A percentile compares a stretch with the other conserved stretches of the same genome.
Evolutionary conservation across 257 asterid species (phyloP).

Genomic region (Nicotiana undulata): DNA sequence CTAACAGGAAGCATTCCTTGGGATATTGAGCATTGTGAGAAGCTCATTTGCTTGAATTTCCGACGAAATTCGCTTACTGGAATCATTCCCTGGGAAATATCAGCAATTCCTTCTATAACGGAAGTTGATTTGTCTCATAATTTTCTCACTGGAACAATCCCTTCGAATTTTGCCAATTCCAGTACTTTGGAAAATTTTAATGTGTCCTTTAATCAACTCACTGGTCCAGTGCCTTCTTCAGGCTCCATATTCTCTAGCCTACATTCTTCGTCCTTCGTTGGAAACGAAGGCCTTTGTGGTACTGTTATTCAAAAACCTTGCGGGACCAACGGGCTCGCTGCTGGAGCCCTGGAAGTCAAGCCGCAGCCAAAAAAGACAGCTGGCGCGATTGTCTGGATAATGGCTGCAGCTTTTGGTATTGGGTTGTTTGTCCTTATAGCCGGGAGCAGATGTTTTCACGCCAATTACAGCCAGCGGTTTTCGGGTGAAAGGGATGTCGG

Average conservation of each 20-base stretch:
- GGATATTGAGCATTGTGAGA: slow-evolving; percentile 78
- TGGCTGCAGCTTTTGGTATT: slow-evolving; percentile 68
- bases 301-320: slow-evolving; percentile 45
- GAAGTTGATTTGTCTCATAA: slow-evolving; percentile 74
- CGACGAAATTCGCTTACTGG: slow-evolving; percentile 59
- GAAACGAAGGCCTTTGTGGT: slow-evolving; percentile 86
- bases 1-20: slow-evolving; percentile 72
- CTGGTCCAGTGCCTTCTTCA: slow-evolving; percentile 76
- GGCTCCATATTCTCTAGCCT: slow-evolving; percentile 53
- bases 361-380: slow-evolving; percentile 51
- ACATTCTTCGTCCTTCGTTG: slow-evolving; percentile 65
- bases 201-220: slow-evolving; percentile 78
- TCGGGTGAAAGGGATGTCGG: slow-evolving; percentile 34
- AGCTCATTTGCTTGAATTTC: slow-evolving; percentile 53
- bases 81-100: slow-evolving; percentile 92
- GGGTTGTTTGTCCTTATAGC: slow-evolving; percentile 53
- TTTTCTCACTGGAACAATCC: slow-evolving; percentile 65
- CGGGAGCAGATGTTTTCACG: slow-evolving; percentile 51
- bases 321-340: slow-evolving; percentile 17
- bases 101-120: slow-evolving; percentile 59
- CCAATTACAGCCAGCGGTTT: slow-evolving; percentile 35
- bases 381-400: slow-evolving; percentile 72
- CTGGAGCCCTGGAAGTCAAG: slow-evolving; percentile 28
- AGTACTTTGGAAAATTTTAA: slow-evolving; percentile 73
- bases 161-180: slow-evolving; percentile 65